Percentiles rank a stretch among this genome's conserved stretches.
These are phyloP conservation scores for Urochloa ruziziensis DNA, from an alignment of 176 grass and related monocot species.

Conservation along the genomic window DNA sequence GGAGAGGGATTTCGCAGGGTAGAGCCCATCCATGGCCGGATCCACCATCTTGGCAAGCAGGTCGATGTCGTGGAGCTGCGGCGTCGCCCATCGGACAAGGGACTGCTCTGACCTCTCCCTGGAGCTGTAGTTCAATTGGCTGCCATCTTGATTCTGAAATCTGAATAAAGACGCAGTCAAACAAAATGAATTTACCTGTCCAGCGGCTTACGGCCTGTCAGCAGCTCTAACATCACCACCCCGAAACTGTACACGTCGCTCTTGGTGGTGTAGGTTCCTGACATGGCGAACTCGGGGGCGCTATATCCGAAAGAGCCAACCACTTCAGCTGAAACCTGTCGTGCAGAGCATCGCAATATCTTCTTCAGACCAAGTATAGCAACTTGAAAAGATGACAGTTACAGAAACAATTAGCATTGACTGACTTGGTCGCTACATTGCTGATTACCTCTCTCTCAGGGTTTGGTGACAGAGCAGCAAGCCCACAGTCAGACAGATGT, in stretches of 20 bases:
- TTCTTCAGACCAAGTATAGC: background rate
- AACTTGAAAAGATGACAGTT: background rate
- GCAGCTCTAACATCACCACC: conserved; percentile 88
- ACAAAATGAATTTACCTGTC: conserved; percentile 85
- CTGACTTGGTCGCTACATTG: background rate
- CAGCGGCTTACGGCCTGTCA: conserved; percentile 84
- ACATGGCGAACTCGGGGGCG: conserved; percentile 91
- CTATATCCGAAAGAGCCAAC: conserved; percentile 91
- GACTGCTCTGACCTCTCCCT: conserved; percentile 74
- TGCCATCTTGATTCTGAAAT: background rate
- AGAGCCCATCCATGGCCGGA: conserved; percentile 80
- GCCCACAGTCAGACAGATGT: conserved; percentile 85
- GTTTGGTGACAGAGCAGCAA: conserved; percentile 88
- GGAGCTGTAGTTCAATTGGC: conserved; percentile 39
- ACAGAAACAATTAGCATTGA: background rate
- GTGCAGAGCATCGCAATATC: background rate
- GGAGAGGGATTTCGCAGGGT: conserved; percentile 89
- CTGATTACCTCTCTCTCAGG: conserved; percentile 79
- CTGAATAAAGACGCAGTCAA: too few species aligned
- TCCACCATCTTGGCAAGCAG: conserved; percentile 91
- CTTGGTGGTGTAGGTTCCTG: conserved; percentile 75
- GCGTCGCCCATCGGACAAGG: conserved; percentile 86
- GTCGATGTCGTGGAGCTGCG: conserved; percentile 94
- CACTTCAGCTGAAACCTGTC: conserved; percentile 68
- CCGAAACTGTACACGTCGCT: conserved; percentile 99